Conservation (phyloP, 805 yeast genomes). For the Cyberlindnera maritima region DNA sequence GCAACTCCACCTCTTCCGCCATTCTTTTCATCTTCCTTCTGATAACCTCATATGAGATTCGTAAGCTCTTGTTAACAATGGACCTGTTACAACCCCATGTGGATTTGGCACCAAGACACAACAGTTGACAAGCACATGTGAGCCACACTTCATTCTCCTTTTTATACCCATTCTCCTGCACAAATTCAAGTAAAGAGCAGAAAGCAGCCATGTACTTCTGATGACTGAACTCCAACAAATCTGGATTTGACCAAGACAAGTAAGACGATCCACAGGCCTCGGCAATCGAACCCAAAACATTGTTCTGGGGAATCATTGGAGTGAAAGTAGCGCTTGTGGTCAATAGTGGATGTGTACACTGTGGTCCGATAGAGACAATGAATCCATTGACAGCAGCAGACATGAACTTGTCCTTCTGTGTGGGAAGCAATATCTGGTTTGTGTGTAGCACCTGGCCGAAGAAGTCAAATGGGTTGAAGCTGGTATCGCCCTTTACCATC, state of each 20-base stretch:
- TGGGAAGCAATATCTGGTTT: conserved; percentile 2
- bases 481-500: not conserved
- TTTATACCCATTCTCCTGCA: not conserved
- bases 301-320: conserved; percentile 32
- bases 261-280: conserved; percentile 41
- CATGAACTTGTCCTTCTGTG: conserved; percentile 12
- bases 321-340: conserved; percentile 41
- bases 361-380: conserved; percentile 40
- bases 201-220: conserved; percentile 27
- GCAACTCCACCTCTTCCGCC: not conserved
- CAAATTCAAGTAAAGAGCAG: conserved; percentile 10
- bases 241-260: conserved; percentile 32
- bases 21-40: conserved; percentile 24
- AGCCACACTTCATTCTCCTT: conserved; percentile 35
- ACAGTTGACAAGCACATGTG: conserved; percentile 36
- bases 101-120: conserved; percentile 39
- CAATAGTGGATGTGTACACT: conserved; percentile 37
- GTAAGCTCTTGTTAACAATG: conserved; percentile 27
- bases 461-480: not conserved
- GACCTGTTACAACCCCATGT: conserved; percentile 22
- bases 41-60: conserved; percentile 36
- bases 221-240: conserved; percentile 25
- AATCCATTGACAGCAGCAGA: conserved; percentile 38
- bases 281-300: conserved; percentile 33
- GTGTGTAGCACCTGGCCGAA: conserved; percentile 3